Evolutionary conservation across 2,329 filamentous ascomycete species (phyloP).

Genomic region (Ophiostoma triangulosporum): DNA sequence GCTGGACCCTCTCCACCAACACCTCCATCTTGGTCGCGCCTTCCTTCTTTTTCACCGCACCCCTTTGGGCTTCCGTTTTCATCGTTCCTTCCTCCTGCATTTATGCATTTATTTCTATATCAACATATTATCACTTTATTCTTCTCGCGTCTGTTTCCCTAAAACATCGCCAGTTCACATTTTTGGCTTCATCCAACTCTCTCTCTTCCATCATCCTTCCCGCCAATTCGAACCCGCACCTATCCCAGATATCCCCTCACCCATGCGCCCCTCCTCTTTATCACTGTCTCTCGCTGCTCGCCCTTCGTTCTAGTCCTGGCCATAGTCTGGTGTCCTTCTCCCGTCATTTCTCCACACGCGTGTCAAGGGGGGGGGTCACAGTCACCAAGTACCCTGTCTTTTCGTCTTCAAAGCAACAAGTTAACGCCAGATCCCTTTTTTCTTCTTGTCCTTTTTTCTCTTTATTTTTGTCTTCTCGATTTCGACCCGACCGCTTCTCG

Average conservation of each 20-base stretch:
- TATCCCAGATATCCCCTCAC: not conserved
- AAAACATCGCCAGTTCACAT: not conserved
- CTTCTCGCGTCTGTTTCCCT: not conserved
- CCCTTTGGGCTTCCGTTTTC: not conserved
- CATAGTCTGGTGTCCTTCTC: constrained; percentile 1
- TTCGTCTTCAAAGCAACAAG: not conserved
- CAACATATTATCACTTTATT: not conserved
- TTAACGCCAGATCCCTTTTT: not conserved
- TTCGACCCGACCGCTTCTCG: not conserved
- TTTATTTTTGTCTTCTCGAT: not conserved
- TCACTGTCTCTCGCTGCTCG: not conserved
- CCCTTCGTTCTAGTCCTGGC: not conserved
- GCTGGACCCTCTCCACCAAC: not conserved
- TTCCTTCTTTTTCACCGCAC: constrained; percentile 1
- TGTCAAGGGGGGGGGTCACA: not conserved
- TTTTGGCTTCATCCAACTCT: not conserved
- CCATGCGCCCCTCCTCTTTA: not conserved
- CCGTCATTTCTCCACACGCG: constrained; percentile 2
- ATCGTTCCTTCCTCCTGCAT: not conserved
- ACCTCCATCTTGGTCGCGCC: constrained; percentile 1
- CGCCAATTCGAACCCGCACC: not conserved
- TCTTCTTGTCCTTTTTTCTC: not conserved
- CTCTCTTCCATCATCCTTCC: not conserved
- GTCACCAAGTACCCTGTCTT: constrained; percentile 1
- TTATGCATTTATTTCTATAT: not conserved